Evolutionary conservation across 768 basidiomycete genomes (phyloP), one percentile per base, ranked within the genome.

Genomic region (Lentinula sp.): DNA sequence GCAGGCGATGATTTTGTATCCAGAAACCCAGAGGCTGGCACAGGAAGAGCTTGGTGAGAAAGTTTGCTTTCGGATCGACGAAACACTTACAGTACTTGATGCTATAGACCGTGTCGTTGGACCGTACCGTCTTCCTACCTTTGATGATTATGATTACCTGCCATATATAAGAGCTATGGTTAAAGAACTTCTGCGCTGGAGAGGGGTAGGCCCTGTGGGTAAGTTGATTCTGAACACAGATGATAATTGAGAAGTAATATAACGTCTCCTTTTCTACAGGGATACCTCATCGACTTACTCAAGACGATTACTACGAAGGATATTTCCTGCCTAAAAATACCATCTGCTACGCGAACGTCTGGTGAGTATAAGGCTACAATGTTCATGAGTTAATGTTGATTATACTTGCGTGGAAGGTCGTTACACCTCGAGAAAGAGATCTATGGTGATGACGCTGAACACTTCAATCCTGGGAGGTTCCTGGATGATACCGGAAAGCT

Each of bases 101-200:
- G 42, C 13, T 43, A 15, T 43, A 46, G 78, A 78, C 49, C 32
- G 63, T 6, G 71, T 75, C 5, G 60, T 75, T n/a, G 73, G 73
- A 0, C 57, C 58, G 2, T 70, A 65, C 9, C 67, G 74, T 3
- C 66, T 80, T 18, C 78, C 78, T 1, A 66, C 62, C 6, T 65
- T 75, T 34, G 68, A 63, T 18, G 78, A 78, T 60, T 62, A 68
- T 2, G 60, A 60, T 1, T 34, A 64, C 13, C 63, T 79, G 3
- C 75, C 76, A 0, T 78, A 75, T 49, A 62, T 75, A 10, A 67
- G 67, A 28, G 75, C 74, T 0, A 53, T 74, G 4, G 67, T 77
- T 35, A 74, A 72, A 60, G 78, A 79, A 62, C 64, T 70, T 0
- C 64, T 72, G 21, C 63, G 76, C 18, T 75, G 74, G 75, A 67